Conservation (phyloP, 2,329 filamentous ascomycete genomes). For the Penicillium sp. region DNA sequence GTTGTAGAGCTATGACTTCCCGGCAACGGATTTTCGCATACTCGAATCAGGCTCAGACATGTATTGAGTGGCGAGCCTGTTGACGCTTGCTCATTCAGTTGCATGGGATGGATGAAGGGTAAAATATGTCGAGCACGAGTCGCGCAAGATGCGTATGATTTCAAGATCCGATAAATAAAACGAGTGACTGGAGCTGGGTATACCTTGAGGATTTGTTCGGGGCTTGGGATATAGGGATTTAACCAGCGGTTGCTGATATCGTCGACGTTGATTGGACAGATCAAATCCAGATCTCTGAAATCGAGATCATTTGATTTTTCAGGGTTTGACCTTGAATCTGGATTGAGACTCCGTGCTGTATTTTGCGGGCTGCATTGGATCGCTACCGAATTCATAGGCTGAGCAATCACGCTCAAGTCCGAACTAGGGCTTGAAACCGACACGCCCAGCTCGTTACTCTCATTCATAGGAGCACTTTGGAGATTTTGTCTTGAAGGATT, state of each 20-base stretch:
- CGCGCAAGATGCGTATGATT: conserved; percentile 43
- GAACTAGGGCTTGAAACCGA: background rate
- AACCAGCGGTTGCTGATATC: conserved; percentile 52
- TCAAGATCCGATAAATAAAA: conserved; percentile 46
- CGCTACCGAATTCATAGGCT: background rate
- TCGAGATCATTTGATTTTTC: conserved; percentile 17
- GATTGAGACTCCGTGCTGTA: background rate
- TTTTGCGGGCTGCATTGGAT: background rate
- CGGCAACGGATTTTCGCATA: conserved; percentile 38
- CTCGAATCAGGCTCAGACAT: conserved; percentile 44
- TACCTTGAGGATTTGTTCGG: conserved; percentile 44
- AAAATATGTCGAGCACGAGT: conserved; percentile 40
- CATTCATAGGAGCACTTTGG: background rate
- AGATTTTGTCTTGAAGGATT: background rate
- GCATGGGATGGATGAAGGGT: conserved; percentile 48
- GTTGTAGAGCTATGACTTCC: conserved; percentile 34
- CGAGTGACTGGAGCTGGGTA: conserved; percentile 40
- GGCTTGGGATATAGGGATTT: conserved; percentile 47
- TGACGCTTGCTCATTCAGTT: conserved; percentile 26
- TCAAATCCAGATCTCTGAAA: conserved; percentile 37
- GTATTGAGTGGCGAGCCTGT: conserved; percentile 38
- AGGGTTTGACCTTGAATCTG: background rate
- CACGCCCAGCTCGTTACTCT: background rate
- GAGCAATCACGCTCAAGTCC: background rate
- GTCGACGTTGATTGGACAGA: conserved; percentile 49